Evolutionary conservation across 257 asterid species (phyloP), one percentile per base, ranked within the genome.

Genomic region (Rehmannia glutinosa): DNA sequence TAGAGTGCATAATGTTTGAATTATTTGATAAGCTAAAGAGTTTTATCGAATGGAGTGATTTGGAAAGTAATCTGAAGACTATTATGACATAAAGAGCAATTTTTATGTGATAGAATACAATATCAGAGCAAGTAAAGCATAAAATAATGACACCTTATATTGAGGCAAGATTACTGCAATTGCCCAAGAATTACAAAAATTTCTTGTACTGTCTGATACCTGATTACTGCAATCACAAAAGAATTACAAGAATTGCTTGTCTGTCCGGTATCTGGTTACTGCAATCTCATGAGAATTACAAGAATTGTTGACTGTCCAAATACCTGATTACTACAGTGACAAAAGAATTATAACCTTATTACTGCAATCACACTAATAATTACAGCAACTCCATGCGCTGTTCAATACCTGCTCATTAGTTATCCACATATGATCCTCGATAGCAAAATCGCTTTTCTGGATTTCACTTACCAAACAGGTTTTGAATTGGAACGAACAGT

Each of bases 31-130:
- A 17, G 38, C 35, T 15, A 42, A 21, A 25, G 15, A 20, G 21
- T n/a, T n/a, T n/a, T n/a, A n/a, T n/a, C n/a, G n/a, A n/a, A n/a
- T n/a, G n/a, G n/a, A n/a, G n/a, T n/a, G 17, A 15, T 56, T 68
- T 17, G 73, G 75, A 42, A 55, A 68, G 73, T 17, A 43, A 42
- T 68, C 15, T 45, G 58, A 28, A 32, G 45, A 46, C 36, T 33
- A 19, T 42, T 27, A 30, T 24, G 38, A 36, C 23, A 23, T 28
- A 49, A 55, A 46, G 13, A n/a, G 16, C 23, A 55, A 20, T 21
- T 19, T 11, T n/a, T 42, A 2, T 12, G 21, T 3, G 33, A 30
- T 35, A 21, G 7, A 55, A 7, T 23, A 9, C 2, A 28, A 56
- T 42, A 66, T 51, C 19, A 53, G 45, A 52, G 42, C 62, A 33